phyloP scores from a whole-genome alignment of 2,329 filamentous ascomycete genomes.

The Trichoderma aggressivum region DNA sequence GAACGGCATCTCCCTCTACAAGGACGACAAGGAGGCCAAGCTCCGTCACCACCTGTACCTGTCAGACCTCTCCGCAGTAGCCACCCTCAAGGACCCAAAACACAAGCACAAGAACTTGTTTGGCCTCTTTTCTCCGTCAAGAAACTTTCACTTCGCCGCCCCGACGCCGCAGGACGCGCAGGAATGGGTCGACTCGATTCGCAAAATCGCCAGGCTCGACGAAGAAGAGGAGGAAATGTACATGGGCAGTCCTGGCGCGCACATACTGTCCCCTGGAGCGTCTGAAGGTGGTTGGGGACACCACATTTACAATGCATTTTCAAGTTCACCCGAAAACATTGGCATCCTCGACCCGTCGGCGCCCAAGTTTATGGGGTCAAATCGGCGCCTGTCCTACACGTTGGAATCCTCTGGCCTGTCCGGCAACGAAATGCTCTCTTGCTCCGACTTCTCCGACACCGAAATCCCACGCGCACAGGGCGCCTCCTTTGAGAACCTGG shows the following conservation, averaged over 20 bases:
- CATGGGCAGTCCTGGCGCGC: constrained; percentile 61
- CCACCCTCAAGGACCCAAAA: constrained; percentile 83
- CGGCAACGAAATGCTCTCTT: constrained; percentile 61
- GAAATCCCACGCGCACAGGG: constrained; percentile 47
- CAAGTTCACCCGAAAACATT: constrained; percentile 60
- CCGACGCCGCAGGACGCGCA: constrained; percentile 68
- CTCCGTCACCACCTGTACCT: constrained; percentile 84
- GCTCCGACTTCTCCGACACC: constrained; percentile 81
- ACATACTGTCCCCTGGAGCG: constrained; percentile 40
- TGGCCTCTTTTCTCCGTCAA: constrained; percentile 84
- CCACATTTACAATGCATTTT: constrained; percentile 42
- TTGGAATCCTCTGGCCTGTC: constrained; percentile 62
- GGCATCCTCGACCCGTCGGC: constrained; percentile 34
- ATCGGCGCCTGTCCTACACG: constrained; percentile 60
- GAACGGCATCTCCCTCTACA: constrained; percentile 88
- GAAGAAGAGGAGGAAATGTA: constrained; percentile 85
- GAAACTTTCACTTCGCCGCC: constrained; percentile 89
- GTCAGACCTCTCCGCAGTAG: constrained; percentile 86
- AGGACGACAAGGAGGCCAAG: constrained; percentile 83
- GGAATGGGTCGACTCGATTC: constrained; percentile 82
- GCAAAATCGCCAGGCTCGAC: constrained; percentile 76
- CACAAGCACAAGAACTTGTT: constrained; percentile 84
- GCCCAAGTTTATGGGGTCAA: constrained; percentile 33
- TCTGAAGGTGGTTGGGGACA: constrained; percentile 14
- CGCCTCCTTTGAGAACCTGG: constrained; percentile 51